These are phyloP conservation scores for Mycothermus thermophilus DNA, from an alignment of 495 filamentous ascomycete genomes.

Conservation along the genomic window DNA sequence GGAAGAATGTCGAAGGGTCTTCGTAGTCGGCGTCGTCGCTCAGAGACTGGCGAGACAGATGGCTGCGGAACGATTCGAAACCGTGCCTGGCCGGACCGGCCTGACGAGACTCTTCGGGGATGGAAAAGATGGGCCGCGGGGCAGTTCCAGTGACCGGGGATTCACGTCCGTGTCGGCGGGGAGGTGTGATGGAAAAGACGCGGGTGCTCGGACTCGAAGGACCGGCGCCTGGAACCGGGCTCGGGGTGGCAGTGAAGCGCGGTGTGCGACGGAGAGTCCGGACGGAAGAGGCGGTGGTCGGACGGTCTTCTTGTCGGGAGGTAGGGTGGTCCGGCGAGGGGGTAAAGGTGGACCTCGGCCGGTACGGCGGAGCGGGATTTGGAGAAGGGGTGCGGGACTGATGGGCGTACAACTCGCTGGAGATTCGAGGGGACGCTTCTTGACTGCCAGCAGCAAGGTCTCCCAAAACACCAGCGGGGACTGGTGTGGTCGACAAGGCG, in stretches of 20 bases:
- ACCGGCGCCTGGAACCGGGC: slow-evolving; percentile 28
- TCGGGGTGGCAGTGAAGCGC: slow-evolving; percentile 30
- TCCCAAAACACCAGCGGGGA: slow-evolving; percentile 20
- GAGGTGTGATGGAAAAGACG: slow-evolving; percentile 23
- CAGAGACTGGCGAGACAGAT: slow-evolving; percentile 33
- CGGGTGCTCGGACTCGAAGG: slow-evolving; percentile 12
- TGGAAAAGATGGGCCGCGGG: slow-evolving; percentile 22
- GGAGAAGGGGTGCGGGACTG: no score
- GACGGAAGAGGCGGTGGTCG: slow-evolving; percentile 27
- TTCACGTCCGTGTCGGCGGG: no score
- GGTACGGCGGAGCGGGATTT: slow-evolving; percentile 22
- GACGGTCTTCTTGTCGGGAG: slow-evolving; percentile 18
- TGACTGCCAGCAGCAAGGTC: slow-evolving; percentile 30
- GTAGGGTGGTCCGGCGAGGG: slow-evolving; percentile 15
- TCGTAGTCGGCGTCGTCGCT: slow-evolving; percentile 27
- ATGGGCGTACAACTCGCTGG: slow-evolving; percentile 32
- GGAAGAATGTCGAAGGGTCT: slow-evolving; percentile 19
- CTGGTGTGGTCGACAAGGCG: slow-evolving; percentile 33
- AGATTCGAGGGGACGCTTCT: slow-evolving; percentile 22
- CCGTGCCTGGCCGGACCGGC: slow-evolving; percentile 13
- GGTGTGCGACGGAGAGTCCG: slow-evolving; percentile 34
- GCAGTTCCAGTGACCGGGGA: slow-evolving; percentile 22
- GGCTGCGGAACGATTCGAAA: slow-evolving; percentile 17
- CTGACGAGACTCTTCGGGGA: slow-evolving; percentile 12
- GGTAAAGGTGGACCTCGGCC: slow-evolving; percentile 30